Conservation (phyloP, 192 early-diverging fungal species). For the Chytriomyces sp. region DNA sequence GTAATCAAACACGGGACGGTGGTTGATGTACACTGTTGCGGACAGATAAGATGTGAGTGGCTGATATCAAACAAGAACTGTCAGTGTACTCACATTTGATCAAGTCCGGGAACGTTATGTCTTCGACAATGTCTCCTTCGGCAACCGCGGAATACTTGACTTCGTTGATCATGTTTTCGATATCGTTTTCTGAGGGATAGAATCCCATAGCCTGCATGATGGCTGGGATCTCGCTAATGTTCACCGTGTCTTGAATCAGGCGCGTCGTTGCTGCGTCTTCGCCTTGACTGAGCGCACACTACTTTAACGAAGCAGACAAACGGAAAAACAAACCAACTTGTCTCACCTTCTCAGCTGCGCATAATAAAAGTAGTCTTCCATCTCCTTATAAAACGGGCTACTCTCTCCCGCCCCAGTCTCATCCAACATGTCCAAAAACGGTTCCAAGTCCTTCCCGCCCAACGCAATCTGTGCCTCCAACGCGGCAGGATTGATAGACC, state of each 20-base stretch:
- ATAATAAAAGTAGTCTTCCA: slow-evolving; percentile 72
- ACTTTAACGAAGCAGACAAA: background rate
- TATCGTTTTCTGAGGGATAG: slow-evolving; percentile 60
- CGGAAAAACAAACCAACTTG: no score
- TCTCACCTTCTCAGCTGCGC: slow-evolving; percentile 58
- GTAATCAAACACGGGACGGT: slow-evolving; percentile 52
- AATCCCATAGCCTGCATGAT: slow-evolving; percentile 69
- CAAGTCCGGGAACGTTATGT: slow-evolving; percentile 57
- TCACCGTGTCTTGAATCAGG: slow-evolving; percentile 49
- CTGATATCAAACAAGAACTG: background rate
- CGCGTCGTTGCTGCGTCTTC: slow-evolving; percentile 53
- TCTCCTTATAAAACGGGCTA: slow-evolving; percentile 56
- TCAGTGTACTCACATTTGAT: slow-evolving; percentile 49
- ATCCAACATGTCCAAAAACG: slow-evolving; percentile 62
- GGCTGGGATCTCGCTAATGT: slow-evolving; percentile 48
- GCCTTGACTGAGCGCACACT: slow-evolving; percentile 51
- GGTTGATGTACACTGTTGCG: slow-evolving; percentile 59
- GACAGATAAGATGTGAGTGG: background rate
- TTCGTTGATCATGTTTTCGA: slow-evolving; percentile 67
- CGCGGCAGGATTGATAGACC: slow-evolving; percentile 46
- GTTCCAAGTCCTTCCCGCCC: slow-evolving; percentile 53
- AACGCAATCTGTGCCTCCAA: slow-evolving; percentile 50
- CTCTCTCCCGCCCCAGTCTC: slow-evolving; percentile 35
- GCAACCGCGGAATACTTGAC: slow-evolving; percentile 52
- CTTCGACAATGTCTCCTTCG: slow-evolving; percentile 41